Conservation (phyloP, 805 yeast genomes). For the Lipomyces yamadae region DNA sequence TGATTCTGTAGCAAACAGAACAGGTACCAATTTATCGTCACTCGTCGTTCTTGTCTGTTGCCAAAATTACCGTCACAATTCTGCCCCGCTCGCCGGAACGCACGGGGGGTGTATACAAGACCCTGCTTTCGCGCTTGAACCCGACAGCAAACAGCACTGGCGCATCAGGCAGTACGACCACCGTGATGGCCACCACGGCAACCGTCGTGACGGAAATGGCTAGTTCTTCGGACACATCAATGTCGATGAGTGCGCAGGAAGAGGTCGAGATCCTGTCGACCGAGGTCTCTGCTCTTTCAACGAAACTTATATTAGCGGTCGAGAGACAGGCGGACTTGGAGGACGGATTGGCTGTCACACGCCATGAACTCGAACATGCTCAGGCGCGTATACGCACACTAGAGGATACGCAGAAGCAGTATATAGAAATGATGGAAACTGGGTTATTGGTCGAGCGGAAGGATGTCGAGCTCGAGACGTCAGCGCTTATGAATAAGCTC, state of each 20-base stretch:
- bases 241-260: conserved; percentile 23
- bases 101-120: conserved; percentile 16
- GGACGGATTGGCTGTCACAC: conserved; percentile 35
- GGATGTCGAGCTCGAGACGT: conserved; percentile 40
- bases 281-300: conserved; percentile 39
- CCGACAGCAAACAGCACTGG: conserved; percentile 20
- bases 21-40: background rate
- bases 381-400: conserved; percentile 25
- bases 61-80: conserved; percentile 19
- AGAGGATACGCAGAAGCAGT: conserved; percentile 25
- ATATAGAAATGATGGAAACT: conserved; percentile 20
- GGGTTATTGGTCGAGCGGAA: conserved; percentile 42
- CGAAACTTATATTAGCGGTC: conserved; percentile 40
- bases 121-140: conserved; percentile 21
- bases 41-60: background rate
- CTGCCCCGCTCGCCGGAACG: conserved; percentile 17
- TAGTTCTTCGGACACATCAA: conserved; percentile 10
- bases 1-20: background rate
- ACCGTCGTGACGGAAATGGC: conserved; percentile 2
- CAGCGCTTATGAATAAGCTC: conserved; percentile 47
- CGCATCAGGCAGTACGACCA: background rate
- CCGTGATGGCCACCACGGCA: conserved; percentile 1
- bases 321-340: conserved; percentile 42
- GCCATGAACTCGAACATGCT: conserved; percentile 27
- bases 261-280: conserved; percentile 29